phyloP scores from a whole-genome alignment of 176 grass and related monocot genomes.

The Tillandsia fasciculata region DNA sequence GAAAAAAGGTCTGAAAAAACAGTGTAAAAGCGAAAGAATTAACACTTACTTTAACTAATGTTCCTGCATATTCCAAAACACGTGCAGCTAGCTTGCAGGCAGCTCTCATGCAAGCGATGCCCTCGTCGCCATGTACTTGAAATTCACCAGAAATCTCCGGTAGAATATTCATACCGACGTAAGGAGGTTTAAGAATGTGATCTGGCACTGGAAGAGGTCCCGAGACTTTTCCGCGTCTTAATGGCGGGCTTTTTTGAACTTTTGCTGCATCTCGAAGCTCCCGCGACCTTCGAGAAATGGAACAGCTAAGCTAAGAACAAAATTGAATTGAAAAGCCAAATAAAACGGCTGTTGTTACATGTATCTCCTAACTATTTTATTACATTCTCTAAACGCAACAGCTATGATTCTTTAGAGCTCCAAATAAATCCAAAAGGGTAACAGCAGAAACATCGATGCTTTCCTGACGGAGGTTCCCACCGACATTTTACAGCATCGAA shows the following conservation, averaged over 20 bases:
- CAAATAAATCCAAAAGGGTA: background rate
- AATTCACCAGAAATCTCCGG: conserved; percentile 62
- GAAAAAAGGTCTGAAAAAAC: background rate
- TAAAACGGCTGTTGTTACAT: background rate
- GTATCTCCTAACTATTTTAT: background rate
- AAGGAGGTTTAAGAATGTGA: conserved; percentile 60
- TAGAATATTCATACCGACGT: conserved; percentile 36
- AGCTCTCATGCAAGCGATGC: conserved; percentile 66
- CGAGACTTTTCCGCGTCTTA: conserved; percentile 56
- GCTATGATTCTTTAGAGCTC: too few species aligned
- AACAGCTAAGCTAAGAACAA: background rate
- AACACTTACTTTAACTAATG: conserved; percentile 66
- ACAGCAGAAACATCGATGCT: background rate
- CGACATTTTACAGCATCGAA: background rate
- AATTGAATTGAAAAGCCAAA: background rate
- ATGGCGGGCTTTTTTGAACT: conserved; percentile 42
- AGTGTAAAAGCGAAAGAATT: background rate
- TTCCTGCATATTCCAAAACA: conserved; percentile 75
- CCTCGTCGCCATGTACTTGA: conserved; percentile 68
- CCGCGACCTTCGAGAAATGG: conserved; percentile 27
- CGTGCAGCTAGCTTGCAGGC: conserved; percentile 68
- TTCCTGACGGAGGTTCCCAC: background rate
- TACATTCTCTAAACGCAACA: background rate
- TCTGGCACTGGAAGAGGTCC: conserved; percentile 61
- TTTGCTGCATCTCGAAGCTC: conserved; percentile 31